Percentiles rank a stretch among this genome's conserved stretches.
Evolutionary conservation across 257 asterid genomes (phyloP).

Genomic region (Solanum lycopersicoides): DNA sequence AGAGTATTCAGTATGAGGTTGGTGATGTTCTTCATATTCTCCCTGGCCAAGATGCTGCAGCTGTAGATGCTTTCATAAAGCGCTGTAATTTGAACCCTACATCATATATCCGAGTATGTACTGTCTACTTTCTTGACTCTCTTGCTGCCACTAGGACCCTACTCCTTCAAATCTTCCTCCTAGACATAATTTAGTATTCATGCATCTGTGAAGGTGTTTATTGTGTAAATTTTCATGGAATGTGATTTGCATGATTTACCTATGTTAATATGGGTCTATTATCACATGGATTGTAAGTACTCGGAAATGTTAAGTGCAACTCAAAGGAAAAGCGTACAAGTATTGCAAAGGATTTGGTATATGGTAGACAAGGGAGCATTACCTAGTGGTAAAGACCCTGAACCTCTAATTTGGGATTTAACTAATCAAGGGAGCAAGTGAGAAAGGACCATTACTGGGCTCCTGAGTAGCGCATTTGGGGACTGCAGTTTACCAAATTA

Average conservation of each 20-base stretch:
- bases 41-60: conserved; percentile 71
- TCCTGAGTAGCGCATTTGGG: neutral
- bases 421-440: neutral
- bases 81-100: conserved; percentile 83
- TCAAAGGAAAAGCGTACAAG: neutral
- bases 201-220: neutral
- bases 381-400: neutral
- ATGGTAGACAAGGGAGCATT: neutral
- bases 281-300: neutral
- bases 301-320: neutral
- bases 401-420: neutral
- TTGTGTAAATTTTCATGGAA: neutral
- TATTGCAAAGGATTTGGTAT: neutral
- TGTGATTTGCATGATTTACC: neutral
- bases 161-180: neutral
- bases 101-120: conserved; percentile 67
- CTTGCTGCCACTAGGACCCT: neutral
- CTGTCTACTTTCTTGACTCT: conserved; percentile 2
- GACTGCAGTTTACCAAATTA: neutral
- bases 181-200: neutral
- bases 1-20: conserved; percentile 73
- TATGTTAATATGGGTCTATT: neutral
- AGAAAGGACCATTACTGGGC: neutral
- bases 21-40: conserved; percentile 92
- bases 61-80: conserved; percentile 67